phyloP scores from a whole-genome alignment of 2,329 filamentous ascomycete genomes.

The Aspergillus sp. region DNA sequence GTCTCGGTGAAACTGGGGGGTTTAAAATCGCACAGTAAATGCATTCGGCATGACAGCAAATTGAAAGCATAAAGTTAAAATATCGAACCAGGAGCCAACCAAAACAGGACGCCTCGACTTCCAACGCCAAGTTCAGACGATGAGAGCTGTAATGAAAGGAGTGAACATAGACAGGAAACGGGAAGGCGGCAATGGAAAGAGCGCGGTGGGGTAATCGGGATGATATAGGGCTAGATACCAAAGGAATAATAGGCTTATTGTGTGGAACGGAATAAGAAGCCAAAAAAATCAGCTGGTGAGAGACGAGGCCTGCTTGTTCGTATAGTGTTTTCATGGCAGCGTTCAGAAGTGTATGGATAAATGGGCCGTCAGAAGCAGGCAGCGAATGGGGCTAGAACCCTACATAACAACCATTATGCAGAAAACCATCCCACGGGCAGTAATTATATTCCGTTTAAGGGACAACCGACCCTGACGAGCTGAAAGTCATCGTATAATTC shows the following conservation, averaged over 20 bases:
- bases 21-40: constrained; percentile 32
- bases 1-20: constrained; percentile 7
- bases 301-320: constrained; percentile 8
- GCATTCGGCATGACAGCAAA: constrained; percentile 29
- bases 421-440: constrained; percentile 5
- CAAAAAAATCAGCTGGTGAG: background rate
- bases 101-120: constrained; percentile 40
- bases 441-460: constrained; percentile 8
- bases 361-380: constrained; percentile 4
- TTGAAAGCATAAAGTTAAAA: constrained; percentile 18
- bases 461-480: constrained; percentile 4
- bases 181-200: constrained; percentile 13
- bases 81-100: constrained; percentile 31
- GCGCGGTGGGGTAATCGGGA: constrained; percentile 5
- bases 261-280: background rate
- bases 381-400: constrained; percentile 4
- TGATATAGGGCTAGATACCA: background rate
- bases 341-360: constrained; percentile 10
- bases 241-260: background rate
- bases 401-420: constrained; percentile 10
- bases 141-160: constrained; percentile 29
- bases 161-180: constrained; percentile 19
- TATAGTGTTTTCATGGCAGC: constrained; percentile 9
- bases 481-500: constrained; percentile 8
- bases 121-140: constrained; percentile 39